Evolutionary conservation across 1,284 basidiomycete species (phyloP).

Genomic region (Heliocybe sulcata): DNA sequence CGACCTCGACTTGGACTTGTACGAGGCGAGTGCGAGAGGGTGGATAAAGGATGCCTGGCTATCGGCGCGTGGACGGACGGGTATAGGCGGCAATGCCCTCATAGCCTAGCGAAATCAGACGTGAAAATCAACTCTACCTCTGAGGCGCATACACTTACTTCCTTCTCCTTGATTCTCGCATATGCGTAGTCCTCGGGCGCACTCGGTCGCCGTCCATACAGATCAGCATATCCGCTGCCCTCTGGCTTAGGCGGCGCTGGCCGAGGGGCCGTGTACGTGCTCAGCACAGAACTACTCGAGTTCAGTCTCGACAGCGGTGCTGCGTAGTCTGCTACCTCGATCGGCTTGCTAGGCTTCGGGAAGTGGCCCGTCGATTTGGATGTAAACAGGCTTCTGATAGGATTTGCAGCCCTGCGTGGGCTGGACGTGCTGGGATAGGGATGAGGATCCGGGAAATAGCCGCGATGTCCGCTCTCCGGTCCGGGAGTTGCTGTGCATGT

Average conservation of each 20-base stretch:
- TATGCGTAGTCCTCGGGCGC: background rate
- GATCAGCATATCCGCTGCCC: background rate
- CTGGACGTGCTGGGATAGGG: background rate
- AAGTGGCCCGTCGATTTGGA: background rate
- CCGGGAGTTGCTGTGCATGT: background rate
- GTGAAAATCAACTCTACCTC: background rate
- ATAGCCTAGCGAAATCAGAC: background rate
- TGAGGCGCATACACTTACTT: background rate
- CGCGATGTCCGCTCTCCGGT: background rate
- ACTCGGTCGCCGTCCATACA: background rate
- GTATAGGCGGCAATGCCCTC: background rate
- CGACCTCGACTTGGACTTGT: background rate
- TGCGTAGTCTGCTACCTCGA: background rate
- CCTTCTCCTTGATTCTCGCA: background rate
- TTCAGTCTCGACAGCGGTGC: background rate
- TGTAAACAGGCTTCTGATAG: background rate
- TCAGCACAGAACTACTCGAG: background rate
- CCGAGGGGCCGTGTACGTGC: background rate
- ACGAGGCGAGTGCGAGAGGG: background rate
- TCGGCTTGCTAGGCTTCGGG: background rate
- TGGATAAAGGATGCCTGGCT: background rate
- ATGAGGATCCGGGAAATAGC: background rate
- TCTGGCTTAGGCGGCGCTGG: background rate
- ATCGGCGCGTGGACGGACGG: background rate
- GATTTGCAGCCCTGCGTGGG: background rate